phyloP scores from a whole-genome alignment of 306 rosid species.

The Quercus suber region DNA sequence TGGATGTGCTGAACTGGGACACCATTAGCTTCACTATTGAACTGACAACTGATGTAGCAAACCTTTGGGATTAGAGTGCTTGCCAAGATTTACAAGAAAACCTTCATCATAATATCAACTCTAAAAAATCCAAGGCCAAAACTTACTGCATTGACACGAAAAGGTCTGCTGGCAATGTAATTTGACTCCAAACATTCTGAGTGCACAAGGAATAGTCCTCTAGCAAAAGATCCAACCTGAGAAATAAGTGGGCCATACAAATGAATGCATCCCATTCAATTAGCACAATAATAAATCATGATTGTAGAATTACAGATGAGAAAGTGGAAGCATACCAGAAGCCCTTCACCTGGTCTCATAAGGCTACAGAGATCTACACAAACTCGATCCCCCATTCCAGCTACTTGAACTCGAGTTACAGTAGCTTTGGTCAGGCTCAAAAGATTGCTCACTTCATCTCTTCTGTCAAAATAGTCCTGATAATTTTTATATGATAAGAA shows the following conservation, averaged over 20 bases:
- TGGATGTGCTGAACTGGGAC: background rate
- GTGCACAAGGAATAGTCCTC: conserved; percentile 86
- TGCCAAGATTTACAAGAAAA: background rate
- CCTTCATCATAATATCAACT: background rate
- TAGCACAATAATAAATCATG: conserved; percentile 4
- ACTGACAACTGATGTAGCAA: background rate
- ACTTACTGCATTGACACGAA: conserved; percentile 92
- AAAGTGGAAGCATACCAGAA: conserved; percentile 52
- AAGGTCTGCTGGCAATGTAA: conserved; percentile 92
- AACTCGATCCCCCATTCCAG: conserved; percentile 96
- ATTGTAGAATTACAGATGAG: background rate
- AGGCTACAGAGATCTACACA: conserved; percentile 94
- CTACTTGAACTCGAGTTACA: conserved; percentile 56
- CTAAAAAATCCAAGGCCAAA: background rate
- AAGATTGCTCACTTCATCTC: conserved; percentile 57
- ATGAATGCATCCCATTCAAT: background rate
- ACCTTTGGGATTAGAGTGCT: background rate
- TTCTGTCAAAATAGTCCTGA: conserved; percentile 88
- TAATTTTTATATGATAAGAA: conserved; percentile 39
- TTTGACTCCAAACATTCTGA: conserved; percentile 93
- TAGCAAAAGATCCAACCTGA: conserved; percentile 92
- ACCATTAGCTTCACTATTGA: background rate
- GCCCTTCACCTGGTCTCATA: conserved; percentile 93
- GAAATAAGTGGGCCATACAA: conserved; percentile 11
- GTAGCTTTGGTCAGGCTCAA: conserved; percentile 74